Evolutionary conservation across 495 filamentous ascomycete species (phyloP).

Genomic region (Ascobolus immersus): DNA sequence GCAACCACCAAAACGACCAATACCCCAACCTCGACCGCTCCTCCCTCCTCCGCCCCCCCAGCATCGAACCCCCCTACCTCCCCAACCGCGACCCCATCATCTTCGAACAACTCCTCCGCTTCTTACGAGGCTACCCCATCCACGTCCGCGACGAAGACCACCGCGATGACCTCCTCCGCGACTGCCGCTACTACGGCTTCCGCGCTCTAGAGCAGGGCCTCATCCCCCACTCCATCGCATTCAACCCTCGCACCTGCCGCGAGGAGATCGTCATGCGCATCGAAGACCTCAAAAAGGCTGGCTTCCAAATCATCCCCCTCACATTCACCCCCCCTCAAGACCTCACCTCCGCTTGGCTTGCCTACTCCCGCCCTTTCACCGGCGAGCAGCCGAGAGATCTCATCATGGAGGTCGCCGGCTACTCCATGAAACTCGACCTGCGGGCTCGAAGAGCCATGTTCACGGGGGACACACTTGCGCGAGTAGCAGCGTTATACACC

Average conservation of each 20-base stretch:
- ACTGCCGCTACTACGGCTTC: conserved; percentile 82
- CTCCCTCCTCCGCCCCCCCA: conserved; percentile 67
- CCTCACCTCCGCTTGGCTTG: conserved; percentile 39
- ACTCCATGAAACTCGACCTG: too few species aligned
- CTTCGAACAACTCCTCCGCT: conserved; percentile 60
- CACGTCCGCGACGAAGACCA: conserved; percentile 54
- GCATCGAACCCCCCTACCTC: conserved; percentile 57
- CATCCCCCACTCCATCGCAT: conserved; percentile 51
- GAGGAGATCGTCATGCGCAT: conserved; percentile 63
- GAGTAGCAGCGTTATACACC: too few species aligned
- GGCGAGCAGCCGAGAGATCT: conserved; percentile 46
- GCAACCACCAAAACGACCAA: conserved; percentile 38
- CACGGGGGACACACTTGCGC: too few species aligned
- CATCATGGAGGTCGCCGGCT: conserved; percentile 40
- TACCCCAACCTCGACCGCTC: conserved; percentile 66
- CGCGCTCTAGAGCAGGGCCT: conserved; percentile 74
- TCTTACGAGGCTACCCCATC: conserved; percentile 70
- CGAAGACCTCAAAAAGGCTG: conserved; percentile 43
- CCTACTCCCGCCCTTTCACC: conserved; percentile 23
- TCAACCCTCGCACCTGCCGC: conserved; percentile 38
- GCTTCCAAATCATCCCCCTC: conserved; percentile 7
- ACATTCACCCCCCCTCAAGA: conserved; percentile 20
- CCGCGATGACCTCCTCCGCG: conserved; percentile 50
- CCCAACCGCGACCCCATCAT: conserved; percentile 54
- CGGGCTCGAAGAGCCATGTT: too few species aligned